Evolutionary conservation across 257 asterid species (phyloP), one percentile per base, ranked within the genome.

Genomic region (Eucommia ulmoides): DNA sequence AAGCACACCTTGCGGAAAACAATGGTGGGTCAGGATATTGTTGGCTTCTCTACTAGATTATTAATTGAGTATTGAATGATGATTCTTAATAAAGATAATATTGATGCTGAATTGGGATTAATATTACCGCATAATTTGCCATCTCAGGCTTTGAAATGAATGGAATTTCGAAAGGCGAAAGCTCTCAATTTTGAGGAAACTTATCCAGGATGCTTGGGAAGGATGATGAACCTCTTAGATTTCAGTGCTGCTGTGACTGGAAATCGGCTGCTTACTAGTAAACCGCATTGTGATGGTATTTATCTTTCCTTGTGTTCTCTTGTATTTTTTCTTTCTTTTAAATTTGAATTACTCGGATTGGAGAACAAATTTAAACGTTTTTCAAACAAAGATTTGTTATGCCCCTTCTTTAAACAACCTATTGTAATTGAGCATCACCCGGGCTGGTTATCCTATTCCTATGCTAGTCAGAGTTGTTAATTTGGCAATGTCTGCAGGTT

Each of bases 131-230:
- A 22, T n/a, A 20, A 41, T 24, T 29, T 41, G 50, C 23, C 29
- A 26, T 66, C 41, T 51, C 79, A 74, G 98, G 82, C 65, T 29
- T 50, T 56, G 80, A 78, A 71, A 85, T 89, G 96, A 85, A 71
- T 72, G 84, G 79, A 19, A 44, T 74, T 65, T 78, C 72, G 51
- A 64, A 60, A 63, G 76, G 66, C 9, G 62, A 71, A n/a, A 55
- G 64, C 9, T 60, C 51, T 24, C 57, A 65, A 54, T 52, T 63
- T 59, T 58, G 92, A 79, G 67, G 69, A 69, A 59, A 62, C 82
- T 23, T 59, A 76, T 58, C 80, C 92, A 21, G 93, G 95, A 63
- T 83, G 95, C 73, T 64, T 86, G 84, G 99, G 99, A 62, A 76
- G 80, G 67, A 75, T 79, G 94, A 96, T 81, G 67, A 86, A 81